These are phyloP conservation scores for Panicum hallii DNA, from an alignment of 202 grass and related monocot genomes.

Conservation along the genomic window DNA sequence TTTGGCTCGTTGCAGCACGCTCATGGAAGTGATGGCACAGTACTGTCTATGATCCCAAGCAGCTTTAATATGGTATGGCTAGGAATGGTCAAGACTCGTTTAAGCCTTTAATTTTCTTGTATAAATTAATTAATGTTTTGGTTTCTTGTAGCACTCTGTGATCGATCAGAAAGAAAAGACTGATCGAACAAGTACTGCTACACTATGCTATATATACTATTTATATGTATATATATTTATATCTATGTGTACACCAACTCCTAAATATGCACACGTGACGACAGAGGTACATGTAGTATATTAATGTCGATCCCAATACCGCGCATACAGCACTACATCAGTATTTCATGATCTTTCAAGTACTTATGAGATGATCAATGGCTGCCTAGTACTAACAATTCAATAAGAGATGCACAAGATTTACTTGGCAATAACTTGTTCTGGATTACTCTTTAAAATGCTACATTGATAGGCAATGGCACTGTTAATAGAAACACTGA, in stretches of 20 bases:
- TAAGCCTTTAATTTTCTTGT: constrained; percentile 10
- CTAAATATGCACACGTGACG: constrained; percentile 53
- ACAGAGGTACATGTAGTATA: constrained; percentile 38
- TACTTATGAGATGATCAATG: constrained; percentile 34
- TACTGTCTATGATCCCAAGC: background rate
- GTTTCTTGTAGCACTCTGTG: background rate
- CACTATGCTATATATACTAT: background rate
- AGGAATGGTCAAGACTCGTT: background rate
- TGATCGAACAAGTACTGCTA: background rate
- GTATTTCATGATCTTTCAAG: constrained; percentile 41
- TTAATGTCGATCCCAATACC: constrained; percentile 25
- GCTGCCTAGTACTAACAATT: background rate
- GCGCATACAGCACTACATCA: constrained; percentile 10
- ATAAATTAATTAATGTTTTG: constrained; percentile 4
- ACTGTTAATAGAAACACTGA: background rate
- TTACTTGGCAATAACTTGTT: background rate
- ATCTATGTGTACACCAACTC: background rate
- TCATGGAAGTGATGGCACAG: background rate
- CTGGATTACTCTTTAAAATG: background rate
- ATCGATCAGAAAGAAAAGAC: background rate
- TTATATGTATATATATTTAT: background rate
- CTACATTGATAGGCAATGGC: background rate
- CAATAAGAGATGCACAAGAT: background rate
- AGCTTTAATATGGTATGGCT: constrained; percentile 1
- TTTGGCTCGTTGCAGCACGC: constrained; percentile 33